Evolutionary conservation across 106 monocot species (phyloP).

Genomic region (Acorus gramineus): DNA sequence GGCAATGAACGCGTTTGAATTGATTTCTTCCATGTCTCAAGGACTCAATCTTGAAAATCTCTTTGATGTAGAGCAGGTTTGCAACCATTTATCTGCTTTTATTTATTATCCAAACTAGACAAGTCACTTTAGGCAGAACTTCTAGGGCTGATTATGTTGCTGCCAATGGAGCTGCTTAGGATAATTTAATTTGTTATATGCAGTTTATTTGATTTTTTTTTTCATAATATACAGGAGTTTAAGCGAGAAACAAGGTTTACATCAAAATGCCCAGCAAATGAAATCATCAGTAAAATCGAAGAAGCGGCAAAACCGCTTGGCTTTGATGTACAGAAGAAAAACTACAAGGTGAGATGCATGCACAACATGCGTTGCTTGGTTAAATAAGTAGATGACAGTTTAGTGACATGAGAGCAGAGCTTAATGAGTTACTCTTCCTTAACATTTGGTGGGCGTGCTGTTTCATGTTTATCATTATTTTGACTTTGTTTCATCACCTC

Average conservation of each 20-base stretch:
- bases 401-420: too few species aligned
- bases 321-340: constrained; percentile 75
- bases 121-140: too few species aligned
- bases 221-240: constrained; percentile 38
- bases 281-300: constrained; percentile 80
- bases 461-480: too few species aligned
- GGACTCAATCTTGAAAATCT: constrained; percentile 77
- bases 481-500: too few species aligned
- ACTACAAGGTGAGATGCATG: constrained; percentile 50
- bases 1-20: constrained; percentile 82
- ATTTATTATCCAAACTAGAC: neutral
- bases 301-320: constrained; percentile 85
- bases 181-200: neutral
- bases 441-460: too few species aligned
- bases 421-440: too few species aligned
- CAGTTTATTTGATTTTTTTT: neutral
- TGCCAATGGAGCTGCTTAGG: too few species aligned
- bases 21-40: constrained; percentile 70
- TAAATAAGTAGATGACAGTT: too few species aligned
- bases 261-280: constrained; percentile 65
- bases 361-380: neutral
- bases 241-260: constrained; percentile 80
- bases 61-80: constrained; percentile 64
- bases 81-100: neutral
- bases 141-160: too few species aligned